Base-by-base conservation (phyloP, 352 stramenopile genomes). In the Phytophthora cactorum region DNA sequence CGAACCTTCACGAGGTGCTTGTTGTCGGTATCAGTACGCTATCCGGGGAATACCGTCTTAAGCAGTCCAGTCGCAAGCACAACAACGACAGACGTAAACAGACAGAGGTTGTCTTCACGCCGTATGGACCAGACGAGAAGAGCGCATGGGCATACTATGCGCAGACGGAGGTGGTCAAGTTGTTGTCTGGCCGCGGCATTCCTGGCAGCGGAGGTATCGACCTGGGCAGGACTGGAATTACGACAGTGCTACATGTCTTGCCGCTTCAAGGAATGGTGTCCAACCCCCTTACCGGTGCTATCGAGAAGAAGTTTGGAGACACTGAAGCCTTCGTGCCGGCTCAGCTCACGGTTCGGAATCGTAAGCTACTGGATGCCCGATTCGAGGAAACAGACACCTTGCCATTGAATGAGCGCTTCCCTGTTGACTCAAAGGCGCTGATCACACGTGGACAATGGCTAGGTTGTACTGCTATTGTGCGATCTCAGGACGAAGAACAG, bases 1-100 rank as follows among this genome's bases (percentile, higher is more conserved):
- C 98, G 3, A 98, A 99, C 75, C 90, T 99, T 79, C 97, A 99
- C 68, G 97, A 99, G 83, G 97, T 91, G 5, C 90, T 87, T 31
- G 89, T 98, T 41, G 79, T 97, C 14, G 88, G 77, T 52, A 72
- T 97, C 15, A 94, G 78, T 59, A 88, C 67, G 5, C 68, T 89
- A 1, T 74, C 82, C 17, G 87, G 82, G 7, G 80, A 88, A 65
- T 90, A 84, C 61, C 80, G 82, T n/a, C 53, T 84, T 17, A 78
- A 82, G 22, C 31, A 78, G 1, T 58, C 46, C 4, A 67, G 10
- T 49, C 66, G 52, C 50, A 65, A 58, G 28, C 70, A 66, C 58
- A 65, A 61, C 27, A 76, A 63, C 5, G 43, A 66, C 9, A 63
- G 62, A 4, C 59, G 32, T 10, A 68, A 58, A 12, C 63, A 67